These are phyloP conservation scores for Camellia lanceoleosa DNA, from an alignment of 148 eudicot species.

Conservation along the genomic window DNA sequence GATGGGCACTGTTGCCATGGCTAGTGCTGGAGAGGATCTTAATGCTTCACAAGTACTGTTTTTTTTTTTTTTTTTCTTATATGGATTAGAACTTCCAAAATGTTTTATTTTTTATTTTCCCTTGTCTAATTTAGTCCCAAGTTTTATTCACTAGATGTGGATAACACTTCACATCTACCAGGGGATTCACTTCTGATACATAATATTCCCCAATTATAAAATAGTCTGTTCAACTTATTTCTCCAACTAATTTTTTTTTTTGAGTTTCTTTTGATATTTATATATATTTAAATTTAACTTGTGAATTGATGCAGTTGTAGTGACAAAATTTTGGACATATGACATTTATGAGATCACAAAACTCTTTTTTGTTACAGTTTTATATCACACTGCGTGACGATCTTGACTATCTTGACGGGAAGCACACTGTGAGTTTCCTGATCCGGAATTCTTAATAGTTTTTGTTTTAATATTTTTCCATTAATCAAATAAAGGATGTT, in stretches of 20 bases:
- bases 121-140: neutral
- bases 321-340: slow-evolving; percentile 3
- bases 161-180: neutral
- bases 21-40: slow-evolving; percentile 87
- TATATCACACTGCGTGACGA: slow-evolving; percentile 82
- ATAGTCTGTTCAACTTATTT: neutral
- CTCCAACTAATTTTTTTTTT: neutral
- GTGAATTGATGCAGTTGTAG: slow-evolving; percentile 1
- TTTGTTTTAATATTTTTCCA: slow-evolving; percentile 1
- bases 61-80: neutral
- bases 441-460: neutral
- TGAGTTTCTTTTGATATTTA: neutral
- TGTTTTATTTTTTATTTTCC: neutral
- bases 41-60: slow-evolving; percentile 89
- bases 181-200: neutral
- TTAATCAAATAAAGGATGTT: neutral
- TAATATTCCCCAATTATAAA: neutral
- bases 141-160: neutral
- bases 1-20: slow-evolving; percentile 91
- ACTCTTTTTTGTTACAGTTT: slow-evolving; percentile 49
- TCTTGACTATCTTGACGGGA: slow-evolving; percentile 93
- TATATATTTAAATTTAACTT: neutral
- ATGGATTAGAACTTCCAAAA: neutral
- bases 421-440: slow-evolving; percentile 77
- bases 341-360: slow-evolving; percentile 7